A percentile compares a stretch with the other conserved stretches of the same genome.
phyloP scores from a whole-genome alignment of 129 eudicot species.

The Arctium lappa region DNA sequence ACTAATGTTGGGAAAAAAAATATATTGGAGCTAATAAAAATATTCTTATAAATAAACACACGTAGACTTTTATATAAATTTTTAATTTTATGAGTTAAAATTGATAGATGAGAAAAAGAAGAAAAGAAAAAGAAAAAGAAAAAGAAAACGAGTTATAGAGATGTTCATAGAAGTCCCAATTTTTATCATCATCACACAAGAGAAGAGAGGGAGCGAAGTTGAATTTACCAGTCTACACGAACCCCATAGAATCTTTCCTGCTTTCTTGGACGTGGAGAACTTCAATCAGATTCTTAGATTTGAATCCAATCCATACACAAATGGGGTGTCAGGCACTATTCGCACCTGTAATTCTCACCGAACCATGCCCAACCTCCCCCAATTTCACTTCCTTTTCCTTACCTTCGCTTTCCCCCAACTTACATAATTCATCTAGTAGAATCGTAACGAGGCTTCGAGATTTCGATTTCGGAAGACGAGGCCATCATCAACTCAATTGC shows the following conservation, averaged over 20 bases:
- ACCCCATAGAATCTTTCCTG: not conserved
- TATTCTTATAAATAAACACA: too few species aligned
- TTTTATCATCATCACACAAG: not conserved
- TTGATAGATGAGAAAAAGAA: too few species aligned
- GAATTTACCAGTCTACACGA: not conserved
- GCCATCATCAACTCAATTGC: slow-evolving; percentile 36
- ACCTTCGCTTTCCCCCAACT: slow-evolving; percentile 33
- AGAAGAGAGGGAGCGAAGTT: not conserved
- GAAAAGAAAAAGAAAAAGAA: too few species aligned
- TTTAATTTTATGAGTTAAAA: too few species aligned
- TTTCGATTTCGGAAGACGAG: slow-evolving; percentile 15
- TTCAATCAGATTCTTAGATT: not conserved
- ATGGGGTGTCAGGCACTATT: slow-evolving; percentile 61
- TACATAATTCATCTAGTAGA: slow-evolving; percentile 19
- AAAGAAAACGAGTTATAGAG: too few species aligned
- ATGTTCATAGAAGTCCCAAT: not conserved
- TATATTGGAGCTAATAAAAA: too few species aligned
- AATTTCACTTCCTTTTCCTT: slow-evolving; percentile 21
- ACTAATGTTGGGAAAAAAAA: too few species aligned
- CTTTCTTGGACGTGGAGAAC: slow-evolving; percentile 2
- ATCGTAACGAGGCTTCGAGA: slow-evolving; percentile 15
- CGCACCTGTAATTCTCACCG: slow-evolving; percentile 43
- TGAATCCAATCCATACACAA: not conserved
- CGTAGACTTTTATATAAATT: too few species aligned
- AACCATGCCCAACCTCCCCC: slow-evolving; percentile 45